A percentile compares a stretch with the other conserved stretches of the same genome.
These are phyloP conservation scores for Laetiporus sulphureus DNA, from an alignment of 1,284 basidiomycete genomes.

Conservation along the genomic window DNA sequence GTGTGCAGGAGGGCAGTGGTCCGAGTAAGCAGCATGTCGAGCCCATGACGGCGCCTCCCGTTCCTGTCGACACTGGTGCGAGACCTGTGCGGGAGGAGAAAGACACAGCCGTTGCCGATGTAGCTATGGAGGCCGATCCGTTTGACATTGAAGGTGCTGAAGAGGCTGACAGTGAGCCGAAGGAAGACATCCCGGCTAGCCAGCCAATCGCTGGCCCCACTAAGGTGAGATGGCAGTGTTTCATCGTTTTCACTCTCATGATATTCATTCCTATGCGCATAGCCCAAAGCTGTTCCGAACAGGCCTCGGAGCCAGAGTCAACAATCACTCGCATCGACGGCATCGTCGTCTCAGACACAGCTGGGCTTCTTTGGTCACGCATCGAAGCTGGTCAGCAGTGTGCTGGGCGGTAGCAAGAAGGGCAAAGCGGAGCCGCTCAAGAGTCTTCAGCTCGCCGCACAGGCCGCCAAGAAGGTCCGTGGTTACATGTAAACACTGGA, in stretches of 20 bases:
- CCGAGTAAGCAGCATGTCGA: constrained; percentile 5
- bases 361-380: constrained; percentile 61
- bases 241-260: not conserved
- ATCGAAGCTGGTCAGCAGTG: constrained; percentile 54
- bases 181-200: constrained; percentile 20
- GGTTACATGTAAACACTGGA: not conserved
- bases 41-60: constrained; percentile 8
- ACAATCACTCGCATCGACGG: constrained; percentile 43
- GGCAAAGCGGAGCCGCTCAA: constrained; percentile 66
- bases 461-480: constrained; percentile 78
- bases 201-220: constrained; percentile 35
- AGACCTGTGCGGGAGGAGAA: constrained; percentile 11
- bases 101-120: constrained; percentile 18
- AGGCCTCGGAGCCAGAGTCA: constrained; percentile 39
- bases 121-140: constrained; percentile 30
- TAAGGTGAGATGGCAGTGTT: constrained; percentile 32
- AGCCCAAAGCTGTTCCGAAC: constrained; percentile 12
- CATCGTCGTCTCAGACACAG: constrained; percentile 50
- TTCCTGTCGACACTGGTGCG: constrained; percentile 5
- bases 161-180: constrained; percentile 36
- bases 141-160: constrained; percentile 25
- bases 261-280: not conserved
- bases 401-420: constrained; percentile 63
- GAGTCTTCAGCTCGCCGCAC: constrained; percentile 76
- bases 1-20: constrained; percentile 1